A percentile compares a stretch with the other conserved stretches of the same genome.
Conservation (phyloP, 768 basidiomycete genomes). For the Dendrothele bispora region DNA sequence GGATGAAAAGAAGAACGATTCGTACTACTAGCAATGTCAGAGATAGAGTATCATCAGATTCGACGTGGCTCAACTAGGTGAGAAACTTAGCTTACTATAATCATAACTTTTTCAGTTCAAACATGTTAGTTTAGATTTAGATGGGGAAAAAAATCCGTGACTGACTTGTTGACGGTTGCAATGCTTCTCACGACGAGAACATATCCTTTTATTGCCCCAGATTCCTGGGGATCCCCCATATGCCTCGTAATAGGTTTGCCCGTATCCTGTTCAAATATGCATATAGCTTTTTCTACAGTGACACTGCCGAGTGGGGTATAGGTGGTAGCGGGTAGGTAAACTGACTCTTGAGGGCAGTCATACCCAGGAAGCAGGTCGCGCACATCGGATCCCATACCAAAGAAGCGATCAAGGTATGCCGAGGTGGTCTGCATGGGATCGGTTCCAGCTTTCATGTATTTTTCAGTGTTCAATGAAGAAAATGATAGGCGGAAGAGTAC, state of each 20-base stretch:
- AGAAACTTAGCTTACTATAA: slow-evolving; percentile 39
- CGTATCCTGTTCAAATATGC: slow-evolving; percentile 63
- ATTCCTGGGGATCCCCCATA: slow-evolving; percentile 52
- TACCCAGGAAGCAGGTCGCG: slow-evolving; percentile 66
- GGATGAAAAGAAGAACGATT: no score
- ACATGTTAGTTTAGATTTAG: not conserved
- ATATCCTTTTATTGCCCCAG: slow-evolving; percentile 62
- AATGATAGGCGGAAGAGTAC: not conserved
- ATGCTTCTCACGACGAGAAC: slow-evolving; percentile 56
- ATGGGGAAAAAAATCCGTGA: slow-evolving; percentile 9
- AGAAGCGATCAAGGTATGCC: slow-evolving; percentile 62
- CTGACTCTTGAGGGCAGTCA: slow-evolving; percentile 64
- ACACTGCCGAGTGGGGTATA: slow-evolving; percentile 44
- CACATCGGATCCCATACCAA: slow-evolving; percentile 60
- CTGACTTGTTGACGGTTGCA: slow-evolving; percentile 65
- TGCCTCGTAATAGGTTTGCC: slow-evolving; percentile 60
- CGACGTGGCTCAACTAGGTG: not conserved
- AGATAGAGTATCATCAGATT: not conserved
- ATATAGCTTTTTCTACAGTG: slow-evolving; percentile 53
- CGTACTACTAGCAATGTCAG: no score
- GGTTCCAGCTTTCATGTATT: slow-evolving; percentile 42
- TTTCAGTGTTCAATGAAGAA: slow-evolving; percentile 2
- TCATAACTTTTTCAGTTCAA: slow-evolving; percentile 44
- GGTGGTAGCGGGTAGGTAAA: slow-evolving; percentile 59
- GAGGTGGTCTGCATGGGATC: slow-evolving; percentile 63